These are phyloP conservation scores for Pseudozyma sp. DNA, from an alignment of 1,284 basidiomycete species.

Conservation along the genomic window DNA sequence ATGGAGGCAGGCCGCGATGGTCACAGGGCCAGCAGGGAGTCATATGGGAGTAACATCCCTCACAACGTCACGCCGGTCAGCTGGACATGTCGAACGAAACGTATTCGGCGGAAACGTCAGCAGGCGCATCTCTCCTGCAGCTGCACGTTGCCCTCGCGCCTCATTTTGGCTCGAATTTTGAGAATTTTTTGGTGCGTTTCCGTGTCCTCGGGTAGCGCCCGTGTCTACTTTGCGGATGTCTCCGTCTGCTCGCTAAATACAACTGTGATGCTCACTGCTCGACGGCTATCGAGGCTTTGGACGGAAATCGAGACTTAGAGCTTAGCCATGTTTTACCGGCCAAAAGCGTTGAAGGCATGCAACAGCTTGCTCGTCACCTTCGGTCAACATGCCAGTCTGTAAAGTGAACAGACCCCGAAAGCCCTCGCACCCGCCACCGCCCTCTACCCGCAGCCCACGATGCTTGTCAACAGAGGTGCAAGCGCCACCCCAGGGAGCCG, in stretches of 20 bases:
- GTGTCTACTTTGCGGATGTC: constrained; percentile 12
- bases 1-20: background rate
- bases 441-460: too few species aligned
- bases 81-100: constrained; percentile 1
- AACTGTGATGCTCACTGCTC: background rate
- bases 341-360: background rate
- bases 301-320: constrained; percentile 16
- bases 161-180: constrained; percentile 3
- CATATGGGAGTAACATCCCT: background rate
- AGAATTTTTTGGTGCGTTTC: constrained; percentile 8
- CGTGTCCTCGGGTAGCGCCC: constrained; percentile 14
- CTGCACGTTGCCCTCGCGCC: background rate
- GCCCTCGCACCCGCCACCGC: too few species aligned
- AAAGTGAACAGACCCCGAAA: too few species aligned
- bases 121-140: constrained; percentile 15
- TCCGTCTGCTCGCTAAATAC: constrained; percentile 6
- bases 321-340: constrained; percentile 7
- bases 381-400: background rate
- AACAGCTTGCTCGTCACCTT: background rate
- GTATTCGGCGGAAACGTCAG: constrained; percentile 5
- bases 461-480: too few species aligned
- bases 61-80: constrained; percentile 5
- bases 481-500: too few species aligned
- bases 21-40: background rate
- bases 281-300: background rate